Evolutionary conservation across 768 basidiomycete species (phyloP), one percentile per base, ranked within the genome.

Genomic region (Suillus hirtellus): DNA sequence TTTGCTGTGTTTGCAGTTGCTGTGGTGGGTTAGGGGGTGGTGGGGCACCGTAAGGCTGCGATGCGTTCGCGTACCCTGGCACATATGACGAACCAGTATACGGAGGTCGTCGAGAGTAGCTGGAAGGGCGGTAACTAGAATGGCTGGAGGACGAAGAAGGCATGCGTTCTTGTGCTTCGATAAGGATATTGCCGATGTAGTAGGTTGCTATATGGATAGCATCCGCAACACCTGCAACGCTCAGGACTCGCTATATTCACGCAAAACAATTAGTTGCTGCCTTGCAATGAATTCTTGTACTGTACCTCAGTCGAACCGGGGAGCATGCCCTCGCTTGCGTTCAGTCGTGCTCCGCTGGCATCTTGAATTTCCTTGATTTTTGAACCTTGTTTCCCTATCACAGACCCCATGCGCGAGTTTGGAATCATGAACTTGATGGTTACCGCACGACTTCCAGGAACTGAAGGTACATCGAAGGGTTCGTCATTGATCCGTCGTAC

Each of bases 281-380:
- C n/a, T 37, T 27, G 40, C 44, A 21, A 43, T 60, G 17, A 44
- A 34, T 17, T 60, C 34, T 40, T 54, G 47, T 43, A 40, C 44
- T 82, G 70, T 72, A 96, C 96, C 90, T 99, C 97, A 24, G 96
- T 99, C n/a, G 95, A 97, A 17, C 97, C 97, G 2, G 97, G 96
- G 37, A 99, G 84, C 96, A 99, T 97, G 60, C 95, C 92, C 77
- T 99, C 97, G 71, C 92, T 95, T 24, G 97, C 97, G 72, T 99
- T 99, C 68, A 99, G 79, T 65, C 95, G 82, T 17, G 97, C 97
- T 42, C 97, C 97, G 66, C 92, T 95, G 34, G 97, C 97, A 71
- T 99, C 97, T 74, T 99, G 97, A 67, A 99, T 99, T 79, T 99
- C 97, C 81, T 98, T 98, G 76, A 99, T 99, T 77, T 99, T 99